Base-by-base conservation (phyloP, 441 rosid genomes). In the Gossypium schwendimanii region DNA sequence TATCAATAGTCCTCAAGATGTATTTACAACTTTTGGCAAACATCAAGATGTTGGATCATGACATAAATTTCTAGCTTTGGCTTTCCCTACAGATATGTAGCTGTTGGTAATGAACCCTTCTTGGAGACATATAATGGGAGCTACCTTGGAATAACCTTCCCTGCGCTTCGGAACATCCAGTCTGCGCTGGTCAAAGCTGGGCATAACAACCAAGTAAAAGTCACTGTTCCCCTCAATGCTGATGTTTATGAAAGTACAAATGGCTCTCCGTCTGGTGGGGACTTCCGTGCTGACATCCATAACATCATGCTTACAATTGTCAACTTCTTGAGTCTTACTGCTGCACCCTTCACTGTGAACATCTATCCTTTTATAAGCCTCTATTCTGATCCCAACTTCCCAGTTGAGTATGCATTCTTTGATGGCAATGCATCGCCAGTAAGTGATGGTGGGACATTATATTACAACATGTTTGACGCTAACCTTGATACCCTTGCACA, bases 361-460 rank as follows among this genome's bases (percentile, higher is more conserved):
- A 94, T 94, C 63, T 94, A 94, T 75, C 98, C 98, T 5, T 94
- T 91, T 86, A 89, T 94, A 72, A 91, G 98, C 78, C 96, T 93
- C 41, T 93, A 93, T 79, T 49, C 26, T 2, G 88, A 89, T 39
- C 0, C 90, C 60, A 82, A 81, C 83, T 94, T 94, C 83, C 98
- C 98, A 0, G 93, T 88, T 0, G 98, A 94, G 47, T 91, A 94
- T 39, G 98, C 97, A 28, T 94, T 94, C 86, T 91, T 94, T 24
- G 98, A 94, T 52, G 97, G 98, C 61, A 87, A 84, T 50, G 78
- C 91, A 4, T 50, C 82, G 41, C 92, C 97, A 0, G 0, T 94
- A 36, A 84, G 57, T 63, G 98, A 94, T 69, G 93, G 97, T 15
- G 95, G 92, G 11, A 58, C 85, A 0, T 75, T 39, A 11, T 94